Percentiles rank a stretch among this genome's conserved stretches.
phyloP scores from a whole-genome alignment of 805 yeast species.

The Yamadazyma akitaensis region DNA sequence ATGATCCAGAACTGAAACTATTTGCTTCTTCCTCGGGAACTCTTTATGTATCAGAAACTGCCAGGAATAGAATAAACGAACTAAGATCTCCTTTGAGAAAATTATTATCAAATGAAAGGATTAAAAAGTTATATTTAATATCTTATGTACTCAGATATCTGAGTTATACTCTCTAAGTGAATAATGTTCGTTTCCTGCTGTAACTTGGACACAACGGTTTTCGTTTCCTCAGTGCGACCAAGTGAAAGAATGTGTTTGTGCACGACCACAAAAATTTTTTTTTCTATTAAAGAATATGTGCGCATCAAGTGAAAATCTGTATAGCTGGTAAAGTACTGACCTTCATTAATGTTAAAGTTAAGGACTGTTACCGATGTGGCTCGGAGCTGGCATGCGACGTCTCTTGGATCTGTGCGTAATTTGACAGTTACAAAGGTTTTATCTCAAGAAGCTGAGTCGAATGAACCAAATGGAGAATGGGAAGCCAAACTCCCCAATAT shows the following conservation, averaged over 20 bases:
- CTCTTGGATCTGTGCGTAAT: neutral
- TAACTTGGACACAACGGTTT: constrained; percentile 5
- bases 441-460: neutral
- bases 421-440: constrained; percentile 15
- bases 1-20: neutral
- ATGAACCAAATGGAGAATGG: constrained; percentile 27
- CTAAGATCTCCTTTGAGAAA: neutral
- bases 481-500: constrained; percentile 8
- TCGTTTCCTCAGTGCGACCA: constrained; percentile 1
- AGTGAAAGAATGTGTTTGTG: neutral
- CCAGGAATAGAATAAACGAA: neutral
- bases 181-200: neutral
- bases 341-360: neutral
- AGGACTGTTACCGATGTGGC: constrained; percentile 1
- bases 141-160: neutral
- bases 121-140: too few species aligned
- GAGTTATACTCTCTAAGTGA: neutral
- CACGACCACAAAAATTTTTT: constrained; percentile 6
- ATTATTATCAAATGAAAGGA: neutral
- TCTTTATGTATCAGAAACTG: neutral
- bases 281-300: neutral
- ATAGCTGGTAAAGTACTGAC: neutral
- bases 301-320: neutral
- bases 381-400: neutral
- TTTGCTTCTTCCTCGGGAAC: neutral